Percentiles rank a stretch among this genome's conserved stretches.
Conservation (phyloP, 805 yeast genomes). For the Saturnispora halmiae region DNA sequence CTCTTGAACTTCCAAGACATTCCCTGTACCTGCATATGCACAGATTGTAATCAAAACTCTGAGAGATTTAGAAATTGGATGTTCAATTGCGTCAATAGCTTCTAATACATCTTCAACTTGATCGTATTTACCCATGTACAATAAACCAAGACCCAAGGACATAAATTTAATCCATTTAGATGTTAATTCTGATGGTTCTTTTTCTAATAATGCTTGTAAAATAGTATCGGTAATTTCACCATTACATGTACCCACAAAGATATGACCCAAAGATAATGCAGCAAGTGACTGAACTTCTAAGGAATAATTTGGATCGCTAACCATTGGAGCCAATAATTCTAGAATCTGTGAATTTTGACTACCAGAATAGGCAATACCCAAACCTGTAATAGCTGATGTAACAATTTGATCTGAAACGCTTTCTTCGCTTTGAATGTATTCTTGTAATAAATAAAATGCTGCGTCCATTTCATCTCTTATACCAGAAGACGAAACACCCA, state of each 20-base stretch:
- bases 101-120: conserved; percentile 91
- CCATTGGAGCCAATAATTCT: conserved; percentile 68
- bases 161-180: conserved; percentile 84
- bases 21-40: conserved; percentile 97
- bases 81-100: conserved; percentile 89
- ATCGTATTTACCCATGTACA: conserved; percentile 90
- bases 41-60: conserved; percentile 86
- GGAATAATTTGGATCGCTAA: conserved; percentile 64
- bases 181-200: conserved; percentile 66
- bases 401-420: conserved; percentile 58
- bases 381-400: conserved; percentile 78
- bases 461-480: conserved; percentile 96
- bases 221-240: conserved; percentile 92
- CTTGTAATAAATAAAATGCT: conserved; percentile 76
- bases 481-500: conserved; percentile 85
- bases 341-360: conserved; percentile 79
- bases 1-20: conserved; percentile 88
- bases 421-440: conserved; percentile 37
- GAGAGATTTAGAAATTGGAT: conserved; percentile 82
- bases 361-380: conserved; percentile 94
- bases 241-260: conserved; percentile 90
- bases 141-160: conserved; percentile 83
- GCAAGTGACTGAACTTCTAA: conserved; percentile 79
- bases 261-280: conserved; percentile 86
- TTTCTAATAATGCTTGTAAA: conserved; percentile 80